Evolutionary conservation across 805 yeast genomes (phyloP).

Genomic region (Yueomyces sinensis): DNA sequence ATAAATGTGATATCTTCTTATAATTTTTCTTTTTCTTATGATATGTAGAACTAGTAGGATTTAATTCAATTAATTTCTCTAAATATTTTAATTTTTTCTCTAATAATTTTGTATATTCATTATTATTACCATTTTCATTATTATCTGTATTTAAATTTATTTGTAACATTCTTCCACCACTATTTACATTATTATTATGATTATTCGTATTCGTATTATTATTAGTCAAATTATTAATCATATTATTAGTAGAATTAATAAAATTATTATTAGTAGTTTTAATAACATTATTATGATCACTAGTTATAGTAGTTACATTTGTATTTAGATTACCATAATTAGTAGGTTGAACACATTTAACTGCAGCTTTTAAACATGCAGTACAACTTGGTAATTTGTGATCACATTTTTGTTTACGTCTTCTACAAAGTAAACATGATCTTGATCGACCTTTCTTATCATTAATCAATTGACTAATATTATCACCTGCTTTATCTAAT

Average conservation of each 20-base stretch:
- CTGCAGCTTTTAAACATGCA: constrained; percentile 51
- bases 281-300: no score
- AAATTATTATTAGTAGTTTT: not conserved
- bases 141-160: not conserved
- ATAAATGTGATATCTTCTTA: constrained; percentile 26
- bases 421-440: constrained; percentile 42
- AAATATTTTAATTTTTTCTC: constrained; percentile 42
- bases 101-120: constrained; percentile 42
- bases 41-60: constrained; percentile 15
- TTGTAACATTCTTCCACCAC: no score
- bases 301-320: no score
- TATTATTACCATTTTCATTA: constrained; percentile 30
- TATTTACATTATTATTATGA: no score
- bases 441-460: constrained; percentile 46
- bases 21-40: constrained; percentile 24
- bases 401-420: constrained; percentile 52
- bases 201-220: not conserved
- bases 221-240: not conserved
- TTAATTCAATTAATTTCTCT: constrained; percentile 30
- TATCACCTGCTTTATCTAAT: constrained; percentile 22
- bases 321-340: constrained; percentile 25
- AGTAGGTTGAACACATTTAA: constrained; percentile 50
- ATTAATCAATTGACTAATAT: constrained; percentile 15
- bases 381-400: constrained; percentile 53
- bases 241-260: constrained; percentile 1